Percentiles rank a stretch among this genome's conserved stretches.
phyloP scores from a whole-genome alignment of 371 early-diverging fungal species.

The Choanephora cucurbitarum region DNA sequence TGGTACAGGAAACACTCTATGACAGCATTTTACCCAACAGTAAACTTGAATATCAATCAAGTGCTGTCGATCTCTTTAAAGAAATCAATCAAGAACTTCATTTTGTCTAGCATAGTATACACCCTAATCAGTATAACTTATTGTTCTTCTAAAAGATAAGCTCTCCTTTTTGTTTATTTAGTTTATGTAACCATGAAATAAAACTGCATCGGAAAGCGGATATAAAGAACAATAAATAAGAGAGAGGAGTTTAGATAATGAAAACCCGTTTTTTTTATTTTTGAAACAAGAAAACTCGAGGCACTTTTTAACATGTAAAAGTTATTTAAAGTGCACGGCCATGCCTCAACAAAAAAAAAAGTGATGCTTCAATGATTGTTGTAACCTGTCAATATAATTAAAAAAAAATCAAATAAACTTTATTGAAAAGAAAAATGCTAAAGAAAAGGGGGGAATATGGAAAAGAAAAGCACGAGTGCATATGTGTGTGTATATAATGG shows the following conservation, averaged over 20 bases:
- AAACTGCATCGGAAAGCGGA: not conserved
- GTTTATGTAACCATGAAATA: not conserved
- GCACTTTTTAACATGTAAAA: too few relatives aligned
- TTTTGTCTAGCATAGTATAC: conserved; percentile 8
- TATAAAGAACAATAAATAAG: not conserved
- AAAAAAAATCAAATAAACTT: conserved; percentile 7
- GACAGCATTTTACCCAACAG: not conserved
- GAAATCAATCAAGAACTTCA: conserved; percentile 43
- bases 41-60: conserved; percentile 21
- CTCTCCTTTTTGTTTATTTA: not conserved
- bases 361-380: conserved; percentile 6
- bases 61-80: conserved; percentile 31
- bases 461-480: conserved; percentile 4
- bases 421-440: conserved; percentile 2
- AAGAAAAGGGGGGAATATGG: conserved; percentile 8
- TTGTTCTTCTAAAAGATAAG: conserved; percentile 1
- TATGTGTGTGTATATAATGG: conserved; percentile 4
- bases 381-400: conserved; percentile 16
- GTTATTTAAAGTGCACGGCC: conserved; percentile 9
- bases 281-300: not conserved
- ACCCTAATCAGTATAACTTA: too few relatives aligned
- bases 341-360: too few relatives aligned
- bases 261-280: conserved; percentile 3
- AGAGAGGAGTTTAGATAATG: conserved; percentile 7
- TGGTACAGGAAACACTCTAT: not conserved